Base-by-base conservation (phyloP, 2,329 filamentous ascomycete genomes). In the Paecilomyces fulvus region DNA sequence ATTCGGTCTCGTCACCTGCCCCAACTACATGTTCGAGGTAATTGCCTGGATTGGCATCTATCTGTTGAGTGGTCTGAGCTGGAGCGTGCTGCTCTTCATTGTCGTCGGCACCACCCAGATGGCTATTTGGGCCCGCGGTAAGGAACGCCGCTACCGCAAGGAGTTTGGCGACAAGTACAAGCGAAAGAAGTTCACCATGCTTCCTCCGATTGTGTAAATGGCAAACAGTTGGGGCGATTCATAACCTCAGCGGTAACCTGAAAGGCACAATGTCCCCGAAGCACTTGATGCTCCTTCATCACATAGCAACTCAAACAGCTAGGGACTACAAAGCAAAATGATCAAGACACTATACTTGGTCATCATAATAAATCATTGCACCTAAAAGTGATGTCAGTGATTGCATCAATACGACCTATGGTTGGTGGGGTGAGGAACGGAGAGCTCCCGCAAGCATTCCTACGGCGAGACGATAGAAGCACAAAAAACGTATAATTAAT, bases 1-100 rank as follows among this genome's bases (percentile, higher is more conserved):
- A 30, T 97, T 96, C 74, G 80, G 78, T 61, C 75, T 89, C 33
- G 92, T 99, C 54, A 99, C 94, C 11, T 95, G 92, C 77, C 94
- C 94, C 48, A 99, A 99, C 78, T 99, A 99, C 79, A 84, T 95
- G 78, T 97, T 95, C 65, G 94, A 99, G 71, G 80, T 89, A 6
- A 72, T 95, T 37, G 84, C 92, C 0, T 99, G 94, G 94, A 65
- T 89, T 30, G 92, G 91, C 25, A 80, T 97, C 55, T 86, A 88
- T 63, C 70, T 95, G 49, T 82, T 92, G 55, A 91, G 85, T 65
- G 86, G 89, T 66, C 60, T 77, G 58, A 92, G 87, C 75, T 87
- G 88, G 78, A 83, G 85, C 53, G 89, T 94, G 0, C 77, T 85
- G 14, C 64, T 95, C 20, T 97, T 97, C 74, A 85, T 89, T 59